Base-by-base conservation (phyloP, 371 early-diverging fungal species). In the Actinomucor elegans region DNA sequence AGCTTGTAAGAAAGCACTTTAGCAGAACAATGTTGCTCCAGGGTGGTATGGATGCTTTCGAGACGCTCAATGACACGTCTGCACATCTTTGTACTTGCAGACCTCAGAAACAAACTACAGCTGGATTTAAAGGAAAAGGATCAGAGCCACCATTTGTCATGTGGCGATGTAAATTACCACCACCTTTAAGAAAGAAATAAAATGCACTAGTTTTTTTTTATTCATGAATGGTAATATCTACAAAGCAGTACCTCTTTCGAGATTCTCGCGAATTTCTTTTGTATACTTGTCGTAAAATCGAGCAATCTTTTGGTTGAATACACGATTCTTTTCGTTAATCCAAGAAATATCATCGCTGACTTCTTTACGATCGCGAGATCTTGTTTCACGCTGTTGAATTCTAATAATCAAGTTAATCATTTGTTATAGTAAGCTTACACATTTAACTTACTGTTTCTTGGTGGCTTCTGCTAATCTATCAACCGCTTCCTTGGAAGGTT, bases 321-420 rank as follows among this genome's bases (percentile, higher is more conserved):
- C 81, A 57, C 88, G 90, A 69, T 98, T 98, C 72, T 92, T 82
- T 52, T 97, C 95, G 65, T 97, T 97, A 79, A 98, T 97, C 72
- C 93, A 96, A 15, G 94, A 92, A 52, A 98, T 91, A 51, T 93
- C 94, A 23, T 91, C 96, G 40, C 86, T 89, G 51, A 79, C 69
- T 37, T 89, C 83, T 55, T 88, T 83, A 58, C 88, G 77, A 35
- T 82, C 80, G 44, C 85, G 81, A n/a, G 88, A 88, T 60, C 85
- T 86, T 36, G 84, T 84, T 24, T 78, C 75, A 26, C 93, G 82
- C 29, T 77, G 77, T 31, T 82, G 81, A 52, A 84, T 80, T 52
- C 82, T 86, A 63, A 12, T n/a, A 51, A 15, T n/a, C n/a, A n/a
- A n/a, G n/a, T n/a, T n/a, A n/a, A n/a, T n/a, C n/a, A n/a, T n/a